phyloP scores from a whole-genome alignment of 1,139 yeast species.

The Debaryomyces singareniensis region DNA sequence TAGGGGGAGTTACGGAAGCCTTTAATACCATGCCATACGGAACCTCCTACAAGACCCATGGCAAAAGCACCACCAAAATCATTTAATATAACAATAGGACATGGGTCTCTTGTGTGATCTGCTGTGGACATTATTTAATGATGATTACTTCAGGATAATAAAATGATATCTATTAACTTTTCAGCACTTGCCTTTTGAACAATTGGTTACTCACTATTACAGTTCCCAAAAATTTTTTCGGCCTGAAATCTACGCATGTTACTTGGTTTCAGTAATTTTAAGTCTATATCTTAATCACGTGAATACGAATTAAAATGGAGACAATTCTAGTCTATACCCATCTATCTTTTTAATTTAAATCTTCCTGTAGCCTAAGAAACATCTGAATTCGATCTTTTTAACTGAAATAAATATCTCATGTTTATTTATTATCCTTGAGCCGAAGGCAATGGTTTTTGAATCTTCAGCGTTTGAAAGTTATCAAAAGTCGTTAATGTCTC shows the following conservation, averaged over 20 bases:
- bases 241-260: too few relatives aligned
- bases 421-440: too few relatives aligned
- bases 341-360: too few relatives aligned
- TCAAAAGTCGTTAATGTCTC: not conserved
- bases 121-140: constrained; percentile 71
- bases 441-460: not conserved
- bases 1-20: constrained; percentile 97
- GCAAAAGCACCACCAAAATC: constrained; percentile 99
- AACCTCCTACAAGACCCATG: constrained; percentile 98
- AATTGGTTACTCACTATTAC: not conserved
- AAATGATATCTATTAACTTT: constrained; percentile 2
- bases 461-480: not conserved
- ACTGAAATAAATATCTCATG: too few relatives aligned
- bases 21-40: constrained; percentile 98
- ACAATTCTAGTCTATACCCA: too few relatives aligned
- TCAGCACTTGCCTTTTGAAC: constrained; percentile 1
- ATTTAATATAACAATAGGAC: constrained; percentile 91
- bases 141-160: constrained; percentile 15
- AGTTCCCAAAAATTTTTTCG: too few relatives aligned
- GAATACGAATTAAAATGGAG: too few relatives aligned
- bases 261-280: too few relatives aligned
- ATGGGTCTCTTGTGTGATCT: constrained; percentile 98
- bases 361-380: too few relatives aligned
- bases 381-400: too few relatives aligned
- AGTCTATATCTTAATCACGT: too few relatives aligned